These are phyloP conservation scores for Tolypocladium inflatum DNA, from an alignment of 2,329 filamentous ascomycete species.

Conservation along the genomic window DNA sequence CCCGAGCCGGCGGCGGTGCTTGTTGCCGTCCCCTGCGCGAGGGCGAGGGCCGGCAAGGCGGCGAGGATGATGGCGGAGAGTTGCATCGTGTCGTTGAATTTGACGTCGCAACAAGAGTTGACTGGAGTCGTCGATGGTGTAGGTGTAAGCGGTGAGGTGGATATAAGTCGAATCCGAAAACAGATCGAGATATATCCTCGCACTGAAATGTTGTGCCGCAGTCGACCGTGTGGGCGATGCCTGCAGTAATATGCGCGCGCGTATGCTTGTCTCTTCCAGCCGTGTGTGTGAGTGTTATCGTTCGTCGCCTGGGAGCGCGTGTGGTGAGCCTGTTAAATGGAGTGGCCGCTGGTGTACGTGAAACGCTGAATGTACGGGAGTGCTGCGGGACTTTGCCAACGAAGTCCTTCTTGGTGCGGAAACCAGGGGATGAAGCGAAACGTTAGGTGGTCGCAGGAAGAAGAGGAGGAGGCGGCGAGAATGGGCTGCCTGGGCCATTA, in stretches of 20 bases:
- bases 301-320: not conserved
- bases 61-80: constrained; percentile 34
- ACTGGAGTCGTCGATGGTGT: not conserved
- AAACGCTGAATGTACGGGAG: constrained; percentile 12
- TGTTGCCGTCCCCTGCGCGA: constrained; percentile 31
- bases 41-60: constrained; percentile 43
- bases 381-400: constrained; percentile 43
- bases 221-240: not conserved
- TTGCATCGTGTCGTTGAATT: constrained; percentile 8
- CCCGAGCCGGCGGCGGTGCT: constrained; percentile 9
- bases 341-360: not conserved
- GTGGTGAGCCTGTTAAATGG: not conserved
- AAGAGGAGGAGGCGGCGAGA: not conserved
- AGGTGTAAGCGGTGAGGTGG: not conserved
- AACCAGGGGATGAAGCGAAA: constrained; percentile 10
- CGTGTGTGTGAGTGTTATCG: not conserved
- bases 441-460: constrained; percentile 4
- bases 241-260: not conserved
- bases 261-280: not conserved
- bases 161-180: not conserved
- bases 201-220: not conserved
- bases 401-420: constrained; percentile 29
- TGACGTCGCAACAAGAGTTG: not conserved
- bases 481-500: not conserved
- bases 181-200: not conserved